Conservation (phyloP, 805 yeast genomes). For the Candida fluviatilis region DNA sequence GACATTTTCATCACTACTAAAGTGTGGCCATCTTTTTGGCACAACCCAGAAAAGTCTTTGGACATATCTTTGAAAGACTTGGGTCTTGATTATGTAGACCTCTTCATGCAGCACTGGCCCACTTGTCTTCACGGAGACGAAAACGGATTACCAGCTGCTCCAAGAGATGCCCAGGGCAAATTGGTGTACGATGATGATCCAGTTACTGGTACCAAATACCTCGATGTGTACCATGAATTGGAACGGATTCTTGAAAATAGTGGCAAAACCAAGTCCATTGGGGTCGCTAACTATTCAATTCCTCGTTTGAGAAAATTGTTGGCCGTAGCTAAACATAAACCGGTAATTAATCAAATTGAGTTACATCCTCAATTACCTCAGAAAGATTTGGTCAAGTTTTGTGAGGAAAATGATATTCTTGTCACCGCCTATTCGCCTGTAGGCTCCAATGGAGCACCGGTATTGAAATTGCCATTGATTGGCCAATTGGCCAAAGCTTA, state of each 20-base stretch:
- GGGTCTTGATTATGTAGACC: conserved; percentile 43
- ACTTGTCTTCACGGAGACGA: conserved; percentile 37
- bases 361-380: conserved; percentile 37
- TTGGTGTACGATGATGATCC: conserved; percentile 32
- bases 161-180: conserved; percentile 34
- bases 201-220: conserved; percentile 25
- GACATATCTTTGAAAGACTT: conserved; percentile 36
- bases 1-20: conserved; percentile 37
- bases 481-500: conserved; percentile 55
- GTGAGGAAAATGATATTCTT: conserved; percentile 31
- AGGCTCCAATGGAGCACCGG: conserved; percentile 65
- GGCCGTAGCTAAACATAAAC: conserved; percentile 18
- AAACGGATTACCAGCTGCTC: conserved; percentile 34
- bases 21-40: conserved; percentile 42
- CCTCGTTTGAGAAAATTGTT: conserved; percentile 24
- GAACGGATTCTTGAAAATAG: conserved; percentile 25
- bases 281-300: conserved; percentile 32
- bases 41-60: conserved; percentile 38
- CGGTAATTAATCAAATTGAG: conserved; percentile 34
- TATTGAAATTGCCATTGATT: conserved; percentile 48
- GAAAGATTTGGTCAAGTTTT: conserved; percentile 36
- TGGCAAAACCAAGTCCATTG: conserved; percentile 30
- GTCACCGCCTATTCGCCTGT: conserved; percentile 59
- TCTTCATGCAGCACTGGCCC: conserved; percentile 50
- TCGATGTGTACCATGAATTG: conserved; percentile 24